A percentile compares a stretch with the other conserved stretches of the same genome.
These are phyloP conservation scores for Ceratocystis albifundus DNA, from an alignment of 2,329 filamentous ascomycete genomes.

Conservation along the genomic window DNA sequence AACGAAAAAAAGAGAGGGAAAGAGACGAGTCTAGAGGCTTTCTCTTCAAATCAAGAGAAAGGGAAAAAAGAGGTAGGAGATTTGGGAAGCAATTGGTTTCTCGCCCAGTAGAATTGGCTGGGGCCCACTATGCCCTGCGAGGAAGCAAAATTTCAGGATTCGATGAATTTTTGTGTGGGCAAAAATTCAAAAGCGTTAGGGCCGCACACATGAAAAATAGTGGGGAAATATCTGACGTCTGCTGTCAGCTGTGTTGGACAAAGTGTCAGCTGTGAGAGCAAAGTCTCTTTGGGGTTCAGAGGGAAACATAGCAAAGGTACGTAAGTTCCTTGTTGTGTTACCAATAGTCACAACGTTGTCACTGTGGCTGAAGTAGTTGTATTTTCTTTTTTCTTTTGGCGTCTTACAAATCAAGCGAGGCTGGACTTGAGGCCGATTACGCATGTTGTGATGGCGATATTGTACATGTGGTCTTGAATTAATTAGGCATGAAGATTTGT, in stretches of 20 bases:
- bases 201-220: slow-evolving; percentile 22
- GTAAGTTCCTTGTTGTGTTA: not conserved
- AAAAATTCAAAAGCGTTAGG: slow-evolving; percentile 23
- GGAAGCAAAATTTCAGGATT: slow-evolving; percentile 23
- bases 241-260: not conserved
- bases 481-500: too few relatives aligned
- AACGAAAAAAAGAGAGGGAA: slow-evolving; percentile 23
- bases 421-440: too few relatives aligned
- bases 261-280: slow-evolving; percentile 3
- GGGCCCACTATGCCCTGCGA: slow-evolving; percentile 23
- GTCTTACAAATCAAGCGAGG: not conserved
- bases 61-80: slow-evolving; percentile 22
- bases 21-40: slow-evolving; percentile 25
- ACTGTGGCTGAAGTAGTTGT: not conserved
- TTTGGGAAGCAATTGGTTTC: slow-evolving; percentile 23
- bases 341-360: not conserved
- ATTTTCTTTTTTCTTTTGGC: not conserved
- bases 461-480: too few relatives aligned
- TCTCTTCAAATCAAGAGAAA: slow-evolving; percentile 24
- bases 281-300: not conserved
- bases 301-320: not conserved
- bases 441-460: too few relatives aligned
- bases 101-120: slow-evolving; percentile 22
- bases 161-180: slow-evolving; percentile 24
- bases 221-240: slow-evolving; percentile 13